These are phyloP conservation scores for grape (Vitis vinifera) DNA, from an alignment of 164 flowering plant genomes.

Conservation along the genomic window ASM3070453v1 NC_081823.1:19715501-19716000, in stretches of 20 bases:
- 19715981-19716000: slow-evolving; percentile 9
- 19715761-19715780: slow-evolving; percentile 86
- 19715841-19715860: slow-evolving; percentile 85
- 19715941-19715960: slow-evolving; percentile 82
- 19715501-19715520: slow-evolving; percentile 88
- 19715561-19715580: slow-evolving; percentile 86
- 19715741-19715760: slow-evolving; percentile 77
- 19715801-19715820: slow-evolving; percentile 97
- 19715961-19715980: slow-evolving; percentile 63
- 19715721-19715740: slow-evolving; percentile 65
- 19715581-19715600: slow-evolving; percentile 86
- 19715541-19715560: slow-evolving; percentile 90
- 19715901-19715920: slow-evolving; percentile 86
- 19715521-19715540: slow-evolving; percentile 90
- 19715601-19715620: slow-evolving; percentile 79
- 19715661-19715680: slow-evolving; percentile 86
- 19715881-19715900: slow-evolving; percentile 87
- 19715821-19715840: slow-evolving; percentile 82
- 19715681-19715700: slow-evolving; percentile 83
- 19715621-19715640: slow-evolving; percentile 86
- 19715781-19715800: slow-evolving; percentile 91
- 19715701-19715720: slow-evolving; percentile 77
- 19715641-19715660: slow-evolving; percentile 85
- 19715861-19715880: slow-evolving; percentile 90
- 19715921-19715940: slow-evolving; percentile 79